phyloP scores from a whole-genome alignment of 2,329 filamentous ascomycete species.

The Claviceps purpurea region DNA sequence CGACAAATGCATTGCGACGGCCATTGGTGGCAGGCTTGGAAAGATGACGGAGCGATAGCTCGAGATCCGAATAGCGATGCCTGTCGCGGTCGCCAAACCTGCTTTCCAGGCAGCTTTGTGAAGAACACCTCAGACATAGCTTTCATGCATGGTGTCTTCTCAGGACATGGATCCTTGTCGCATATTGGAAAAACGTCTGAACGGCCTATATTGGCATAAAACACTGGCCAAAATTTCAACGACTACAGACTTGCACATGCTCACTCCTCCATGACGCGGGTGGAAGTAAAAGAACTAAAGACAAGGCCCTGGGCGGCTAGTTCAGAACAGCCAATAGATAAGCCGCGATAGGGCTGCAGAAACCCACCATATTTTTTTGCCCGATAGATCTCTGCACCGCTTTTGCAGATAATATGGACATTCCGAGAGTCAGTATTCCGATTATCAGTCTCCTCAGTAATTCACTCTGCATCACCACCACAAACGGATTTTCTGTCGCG shows the following conservation, averaged over 20 bases:
- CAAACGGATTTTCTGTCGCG: background rate
- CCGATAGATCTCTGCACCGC: background rate
- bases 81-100: slow-evolving; percentile 17
- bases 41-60: background rate
- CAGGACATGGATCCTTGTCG: background rate
- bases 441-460: background rate
- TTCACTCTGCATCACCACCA: background rate
- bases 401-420: background rate
- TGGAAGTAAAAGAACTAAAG: slow-evolving; percentile 5
- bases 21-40: slow-evolving; percentile 3
- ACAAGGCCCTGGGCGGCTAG: background rate
- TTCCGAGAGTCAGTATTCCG: background rate
- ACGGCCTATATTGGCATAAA: background rate
- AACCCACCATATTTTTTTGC: slow-evolving; percentile 25
- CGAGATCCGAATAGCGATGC: slow-evolving; percentile 7
- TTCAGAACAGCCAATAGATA: slow-evolving; percentile 22
- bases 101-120: slow-evolving; percentile 23
- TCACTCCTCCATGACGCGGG: slow-evolving; percentile 24
- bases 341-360: slow-evolving; percentile 21
- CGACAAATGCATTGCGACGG: background rate
- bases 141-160: slow-evolving; percentile 23
- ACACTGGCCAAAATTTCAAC: background rate
- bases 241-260: background rate
- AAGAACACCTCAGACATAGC: slow-evolving; percentile 28
- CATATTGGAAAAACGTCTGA: background rate